Base-by-base conservation (phyloP, 805 yeast genomes). In the Wickerhamomyces tratensis region DNA sequence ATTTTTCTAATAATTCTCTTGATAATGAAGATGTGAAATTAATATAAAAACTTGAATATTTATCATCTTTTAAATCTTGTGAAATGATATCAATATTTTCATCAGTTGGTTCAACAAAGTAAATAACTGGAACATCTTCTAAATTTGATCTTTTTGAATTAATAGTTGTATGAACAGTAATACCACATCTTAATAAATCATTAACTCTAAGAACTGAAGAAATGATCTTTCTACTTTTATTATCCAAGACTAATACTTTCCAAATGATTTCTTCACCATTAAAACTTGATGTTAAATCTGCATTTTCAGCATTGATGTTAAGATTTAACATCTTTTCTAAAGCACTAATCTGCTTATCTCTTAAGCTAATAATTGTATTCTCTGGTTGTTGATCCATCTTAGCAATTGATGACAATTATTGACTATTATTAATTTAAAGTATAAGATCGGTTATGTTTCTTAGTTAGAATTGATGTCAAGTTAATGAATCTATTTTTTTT, bases 121-220 rank as follows among this genome's bases (percentile, higher is more conserved):
- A 93, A 38, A 93, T 77, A 5, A 79, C 98, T 1, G 98, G 97
- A 12, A 91, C 98, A 54, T 93, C 98, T 2, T 95, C 89, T 41
- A 93, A 70, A 1, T 91, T 74, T n/a, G 89, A 77, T 47, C 98
- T 71, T 44, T 74, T 76, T 39, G 87, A 71, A 43, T 70, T 69
- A 42, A 91, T 77, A 40, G 84, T 63, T 45, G 91, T 72, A 58
- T 93, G 98, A 54, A 88, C 82, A 0, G 99, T 93, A 43, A 93
- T 81, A 9, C 98, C 98, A 57, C 86, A 85, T 50, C 82, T 78
- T 51, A 93, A 71, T 50, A 93, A 69, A 59, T 94, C 98, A 53
- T 87, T 87, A 47, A 91, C 96, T 45, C 98, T 71, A 43, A 93
- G 64, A n/a, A 93, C 91, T 7, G 95, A 84, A 3, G 97, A 88